A percentile compares a stretch with the other conserved stretches of the same genome.
These are phyloP conservation scores for Quercus engelmannii DNA, from an alignment of 306 rosid genomes.

Conservation along the genomic window DNA sequence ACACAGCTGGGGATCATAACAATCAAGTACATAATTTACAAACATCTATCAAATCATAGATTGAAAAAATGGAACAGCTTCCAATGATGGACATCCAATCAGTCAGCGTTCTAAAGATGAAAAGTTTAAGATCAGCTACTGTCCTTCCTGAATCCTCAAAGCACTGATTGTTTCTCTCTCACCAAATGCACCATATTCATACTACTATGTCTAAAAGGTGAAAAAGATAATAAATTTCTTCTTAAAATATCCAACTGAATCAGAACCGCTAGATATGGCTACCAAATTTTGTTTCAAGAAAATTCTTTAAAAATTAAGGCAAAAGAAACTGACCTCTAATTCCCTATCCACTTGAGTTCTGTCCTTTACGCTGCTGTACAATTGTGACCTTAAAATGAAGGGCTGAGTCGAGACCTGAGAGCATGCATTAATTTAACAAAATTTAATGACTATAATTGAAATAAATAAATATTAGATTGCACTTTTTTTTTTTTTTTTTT, in stretches of 20 bases:
- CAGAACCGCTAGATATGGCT: neutral
- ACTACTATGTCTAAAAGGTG: neutral
- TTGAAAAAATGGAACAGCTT: too few relatives aligned
- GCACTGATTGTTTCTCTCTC: too few relatives aligned
- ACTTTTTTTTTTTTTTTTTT: neutral
- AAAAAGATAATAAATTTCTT: neutral
- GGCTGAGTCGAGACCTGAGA: conserved; percentile 71
- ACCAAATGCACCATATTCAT: too few relatives aligned
- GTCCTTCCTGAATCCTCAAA: too few relatives aligned
- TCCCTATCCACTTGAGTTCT: conserved; percentile 91
- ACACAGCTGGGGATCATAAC: too few relatives aligned
- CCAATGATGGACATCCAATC: too few relatives aligned
- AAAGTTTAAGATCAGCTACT: too few relatives aligned
- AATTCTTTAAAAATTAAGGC: neutral
- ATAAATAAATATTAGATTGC: neutral
- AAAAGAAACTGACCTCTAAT: conserved; percentile 56
- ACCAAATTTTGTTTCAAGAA: neutral
- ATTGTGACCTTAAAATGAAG: conserved; percentile 77
- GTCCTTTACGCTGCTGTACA: conserved; percentile 87
- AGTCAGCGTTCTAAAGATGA: too few relatives aligned
- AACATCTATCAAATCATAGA: too few relatives aligned
- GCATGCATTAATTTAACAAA: conserved; percentile 15
- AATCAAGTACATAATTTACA: too few relatives aligned
- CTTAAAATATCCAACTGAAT: neutral
- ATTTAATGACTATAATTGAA: neutral